Conservation (phyloP, 495 filamentous ascomycete genomes). For the Xylaria longipes region DNA sequence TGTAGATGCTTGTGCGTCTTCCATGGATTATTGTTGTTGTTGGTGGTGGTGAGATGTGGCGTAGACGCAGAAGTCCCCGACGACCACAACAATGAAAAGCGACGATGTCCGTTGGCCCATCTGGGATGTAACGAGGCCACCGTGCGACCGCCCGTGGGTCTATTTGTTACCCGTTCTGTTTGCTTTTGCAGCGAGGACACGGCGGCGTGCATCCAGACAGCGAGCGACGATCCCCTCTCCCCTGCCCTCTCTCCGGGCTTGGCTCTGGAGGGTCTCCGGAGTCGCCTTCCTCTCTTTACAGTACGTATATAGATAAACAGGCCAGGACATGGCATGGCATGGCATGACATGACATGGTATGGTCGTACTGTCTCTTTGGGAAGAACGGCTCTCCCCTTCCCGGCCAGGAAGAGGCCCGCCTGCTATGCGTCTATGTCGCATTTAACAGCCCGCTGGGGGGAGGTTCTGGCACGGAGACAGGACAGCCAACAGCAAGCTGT, state of each 20-base stretch:
- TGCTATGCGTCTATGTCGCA: conserved; percentile 10
- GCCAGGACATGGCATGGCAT: conserved; percentile 5
- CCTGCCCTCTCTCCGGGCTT: background rate
- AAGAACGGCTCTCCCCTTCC: conserved; percentile 21
- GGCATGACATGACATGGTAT: background rate
- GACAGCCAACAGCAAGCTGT: conserved; percentile 4
- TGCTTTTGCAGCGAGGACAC: conserved; percentile 17
- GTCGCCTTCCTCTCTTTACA: background rate
- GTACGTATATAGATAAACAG: conserved; percentile 3
- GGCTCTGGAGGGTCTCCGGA: conserved; percentile 8
- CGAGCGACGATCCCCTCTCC: background rate
- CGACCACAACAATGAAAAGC: conserved; percentile 5
- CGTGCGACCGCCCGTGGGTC: conserved; percentile 23
- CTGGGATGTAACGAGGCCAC: conserved; percentile 25
- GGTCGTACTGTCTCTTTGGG: conserved; percentile 10
- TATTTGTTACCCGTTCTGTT: conserved; percentile 8
- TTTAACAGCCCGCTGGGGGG: conserved; percentile 3
- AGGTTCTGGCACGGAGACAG: conserved; percentile 2
- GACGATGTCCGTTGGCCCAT: conserved; percentile 8
- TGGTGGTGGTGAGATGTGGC: conserved; percentile 5
- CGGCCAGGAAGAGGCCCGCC: conserved; percentile 7
- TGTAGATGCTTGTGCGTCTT: conserved; percentile 2
- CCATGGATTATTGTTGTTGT: background rate
- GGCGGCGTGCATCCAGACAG: conserved; percentile 8
- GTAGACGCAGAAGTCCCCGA: conserved; percentile 8